Conservation (phyloP, 495 filamentous ascomycete genomes). For the Recurvomyces mirabilis region DNA sequence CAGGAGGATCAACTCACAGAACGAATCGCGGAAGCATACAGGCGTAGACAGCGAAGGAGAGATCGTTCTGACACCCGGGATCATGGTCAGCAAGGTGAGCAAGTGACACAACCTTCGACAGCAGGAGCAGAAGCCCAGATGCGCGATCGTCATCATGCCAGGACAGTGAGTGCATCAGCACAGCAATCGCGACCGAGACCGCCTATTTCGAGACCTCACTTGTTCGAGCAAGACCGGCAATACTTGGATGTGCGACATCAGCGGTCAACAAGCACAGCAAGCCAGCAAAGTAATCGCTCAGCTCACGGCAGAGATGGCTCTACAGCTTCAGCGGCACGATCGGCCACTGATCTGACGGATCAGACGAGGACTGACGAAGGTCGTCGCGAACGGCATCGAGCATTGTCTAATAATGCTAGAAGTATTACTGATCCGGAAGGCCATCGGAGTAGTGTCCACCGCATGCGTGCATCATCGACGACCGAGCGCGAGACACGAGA, state of each 20-base stretch:
- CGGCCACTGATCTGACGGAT: slow-evolving; percentile 49
- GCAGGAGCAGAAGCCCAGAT: slow-evolving; percentile 7
- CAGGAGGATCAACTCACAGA: slow-evolving; percentile 79
- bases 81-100: neutral
- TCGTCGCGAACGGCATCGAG: slow-evolving; percentile 11
- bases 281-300: slow-evolving; percentile 33
- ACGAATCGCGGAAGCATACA: slow-evolving; percentile 76
- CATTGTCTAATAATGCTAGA: slow-evolving; percentile 30
- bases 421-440: slow-evolving; percentile 37
- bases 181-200: slow-evolving; percentile 34
- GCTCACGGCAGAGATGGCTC: slow-evolving; percentile 9
- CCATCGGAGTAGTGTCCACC: neutral
- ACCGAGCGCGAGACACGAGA: neutral
- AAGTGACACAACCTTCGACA: neutral
- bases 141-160: slow-evolving; percentile 15
- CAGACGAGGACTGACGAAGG: slow-evolving; percentile 31
- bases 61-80: slow-evolving; percentile 19
- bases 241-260: neutral
- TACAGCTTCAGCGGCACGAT: slow-evolving; percentile 36
- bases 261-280: slow-evolving; percentile 30
- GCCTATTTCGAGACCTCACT: slow-evolving; percentile 44
- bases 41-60: slow-evolving; percentile 43
- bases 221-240: slow-evolving; percentile 39
- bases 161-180: slow-evolving; percentile 27
- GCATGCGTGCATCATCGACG: slow-evolving; percentile 2